Evolutionary conservation across 371 early-diverging fungal species (phyloP).

Genomic region (Lichtheimia ramosa): DNA sequence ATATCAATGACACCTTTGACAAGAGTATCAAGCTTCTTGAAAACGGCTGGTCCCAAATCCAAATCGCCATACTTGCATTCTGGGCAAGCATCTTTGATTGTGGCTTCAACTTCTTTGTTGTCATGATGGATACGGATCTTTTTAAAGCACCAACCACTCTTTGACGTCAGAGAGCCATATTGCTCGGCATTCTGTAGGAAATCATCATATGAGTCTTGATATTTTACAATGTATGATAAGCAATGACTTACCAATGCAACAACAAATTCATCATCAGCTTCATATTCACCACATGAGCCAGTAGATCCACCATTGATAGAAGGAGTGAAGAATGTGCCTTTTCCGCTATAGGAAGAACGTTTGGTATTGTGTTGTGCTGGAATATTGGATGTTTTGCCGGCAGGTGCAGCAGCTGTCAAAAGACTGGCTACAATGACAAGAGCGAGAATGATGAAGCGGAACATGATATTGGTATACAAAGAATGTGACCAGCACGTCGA

Average conservation of each 20-base stretch:
- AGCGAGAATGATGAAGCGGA: neutral
- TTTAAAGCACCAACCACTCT: conserved; percentile 32
- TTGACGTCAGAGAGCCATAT: conserved; percentile 18
- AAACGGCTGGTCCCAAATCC: conserved; percentile 25
- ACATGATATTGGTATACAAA: neutral
- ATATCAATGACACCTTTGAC: conserved; percentile 23
- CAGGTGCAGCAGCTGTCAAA: neutral
- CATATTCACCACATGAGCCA: conserved; percentile 28
- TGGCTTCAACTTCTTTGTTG: conserved; percentile 21
- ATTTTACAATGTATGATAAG: neutral
- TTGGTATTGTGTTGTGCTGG: neutral
- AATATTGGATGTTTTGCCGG: neutral
- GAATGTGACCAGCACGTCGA: neutral
- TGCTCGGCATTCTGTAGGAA: conserved; percentile 18
- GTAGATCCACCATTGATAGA: conserved; percentile 24
- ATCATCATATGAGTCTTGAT: neutral
- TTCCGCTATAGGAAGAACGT: conserved; percentile 4
- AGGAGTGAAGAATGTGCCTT: conserved; percentile 31
- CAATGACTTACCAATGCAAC: conserved; percentile 25
- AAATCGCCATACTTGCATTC: conserved; percentile 25
- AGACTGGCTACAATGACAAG: neutral
- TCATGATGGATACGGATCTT: conserved; percentile 19
- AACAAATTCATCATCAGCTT: conserved; percentile 22
- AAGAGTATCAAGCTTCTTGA: conserved; percentile 17
- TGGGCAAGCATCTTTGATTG: conserved; percentile 35